Conservation (phyloP, 805 yeast genomes). For the Saccharomycopsis synnaedendra region DNA sequence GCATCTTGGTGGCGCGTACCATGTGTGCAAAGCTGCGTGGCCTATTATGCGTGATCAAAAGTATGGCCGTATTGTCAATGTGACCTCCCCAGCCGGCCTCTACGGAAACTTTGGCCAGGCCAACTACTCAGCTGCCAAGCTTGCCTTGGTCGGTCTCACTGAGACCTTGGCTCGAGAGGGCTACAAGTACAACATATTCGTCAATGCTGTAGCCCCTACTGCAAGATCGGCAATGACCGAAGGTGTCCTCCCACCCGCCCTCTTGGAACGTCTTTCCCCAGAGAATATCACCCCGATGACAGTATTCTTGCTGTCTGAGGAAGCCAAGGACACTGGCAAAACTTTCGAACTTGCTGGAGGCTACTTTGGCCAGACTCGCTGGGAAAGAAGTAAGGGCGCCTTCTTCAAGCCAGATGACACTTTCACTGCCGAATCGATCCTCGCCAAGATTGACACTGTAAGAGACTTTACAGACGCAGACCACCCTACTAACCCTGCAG, state of each 20-base stretch:
- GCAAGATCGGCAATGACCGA: slow-evolving; percentile 97
- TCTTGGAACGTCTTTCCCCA: slow-evolving; percentile 71
- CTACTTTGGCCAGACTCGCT: slow-evolving; percentile 78
- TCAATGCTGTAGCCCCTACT: slow-evolving; percentile 85
- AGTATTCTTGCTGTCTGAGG: slow-evolving; percentile 50
- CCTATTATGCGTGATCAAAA: slow-evolving; percentile 73
- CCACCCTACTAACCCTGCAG: slow-evolving; percentile 64
- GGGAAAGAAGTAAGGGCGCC: slow-evolving; percentile 89
- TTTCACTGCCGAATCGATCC: slow-evolving; percentile 79
- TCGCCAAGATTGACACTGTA: slow-evolving; percentile 53
- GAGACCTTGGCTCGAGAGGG: slow-evolving; percentile 97
- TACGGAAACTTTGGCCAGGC: slow-evolving; percentile 97
- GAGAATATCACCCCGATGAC: slow-evolving; percentile 91
- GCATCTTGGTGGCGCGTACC: slow-evolving; percentile 83
- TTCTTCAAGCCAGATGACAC: slow-evolving; percentile 66
- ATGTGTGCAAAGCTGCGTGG: slow-evolving; percentile 86
- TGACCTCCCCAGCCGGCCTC: slow-evolving; percentile 96
- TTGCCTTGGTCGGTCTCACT: slow-evolving; percentile 81
- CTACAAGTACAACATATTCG: slow-evolving; percentile 65
- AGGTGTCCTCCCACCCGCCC: slow-evolving; percentile 72
- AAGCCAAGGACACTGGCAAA: slow-evolving; percentile 49
- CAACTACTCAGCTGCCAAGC: slow-evolving; percentile 88
- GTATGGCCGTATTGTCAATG: slow-evolving; percentile 82
- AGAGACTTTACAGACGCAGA: slow-evolving; percentile 48
- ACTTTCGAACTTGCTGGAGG: slow-evolving; percentile 94